Evolutionary conservation across 2,329 filamentous ascomycete species (phyloP).

Genomic region (Neodidymelliopsis sp.): DNA sequence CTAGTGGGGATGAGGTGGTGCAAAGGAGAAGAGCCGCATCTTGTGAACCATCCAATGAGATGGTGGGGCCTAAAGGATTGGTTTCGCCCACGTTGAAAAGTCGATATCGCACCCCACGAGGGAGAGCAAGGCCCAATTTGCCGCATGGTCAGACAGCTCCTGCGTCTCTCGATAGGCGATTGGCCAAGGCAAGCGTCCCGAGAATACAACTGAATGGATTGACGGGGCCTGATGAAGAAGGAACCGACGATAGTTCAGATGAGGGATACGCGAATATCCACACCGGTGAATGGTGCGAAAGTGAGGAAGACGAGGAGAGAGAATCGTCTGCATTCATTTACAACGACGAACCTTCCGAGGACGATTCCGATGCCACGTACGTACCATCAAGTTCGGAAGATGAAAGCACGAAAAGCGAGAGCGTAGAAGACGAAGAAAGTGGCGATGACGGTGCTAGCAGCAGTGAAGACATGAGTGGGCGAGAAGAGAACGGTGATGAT

Average conservation of each 20-base stretch:
- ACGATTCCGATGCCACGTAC: background rate
- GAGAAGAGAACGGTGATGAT: background rate
- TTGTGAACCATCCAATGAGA: conserved; percentile 2
- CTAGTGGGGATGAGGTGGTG: background rate
- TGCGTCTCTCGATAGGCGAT: background rate
- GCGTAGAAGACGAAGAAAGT: background rate
- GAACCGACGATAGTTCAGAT: background rate
- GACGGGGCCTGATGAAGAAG: background rate
- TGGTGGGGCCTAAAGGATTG: background rate
- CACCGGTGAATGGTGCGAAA: background rate
- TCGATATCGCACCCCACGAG: background rate
- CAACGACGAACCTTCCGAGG: background rate
- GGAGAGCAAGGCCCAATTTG: background rate
- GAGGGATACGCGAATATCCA: background rate
- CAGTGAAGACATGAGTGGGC: background rate
- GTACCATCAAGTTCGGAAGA: background rate
- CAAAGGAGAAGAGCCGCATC: conserved; percentile 9
- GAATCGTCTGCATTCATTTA: background rate
- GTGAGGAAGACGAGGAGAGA: background rate
- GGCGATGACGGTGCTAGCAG: background rate
- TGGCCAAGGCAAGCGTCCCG: background rate
- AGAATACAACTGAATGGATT: background rate
- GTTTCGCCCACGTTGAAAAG: background rate
- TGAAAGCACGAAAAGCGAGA: background rate
- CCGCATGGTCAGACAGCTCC: background rate